Conservation (phyloP, 2,329 filamentous ascomycete genomes). For the Verticillium dahliae region DNA sequence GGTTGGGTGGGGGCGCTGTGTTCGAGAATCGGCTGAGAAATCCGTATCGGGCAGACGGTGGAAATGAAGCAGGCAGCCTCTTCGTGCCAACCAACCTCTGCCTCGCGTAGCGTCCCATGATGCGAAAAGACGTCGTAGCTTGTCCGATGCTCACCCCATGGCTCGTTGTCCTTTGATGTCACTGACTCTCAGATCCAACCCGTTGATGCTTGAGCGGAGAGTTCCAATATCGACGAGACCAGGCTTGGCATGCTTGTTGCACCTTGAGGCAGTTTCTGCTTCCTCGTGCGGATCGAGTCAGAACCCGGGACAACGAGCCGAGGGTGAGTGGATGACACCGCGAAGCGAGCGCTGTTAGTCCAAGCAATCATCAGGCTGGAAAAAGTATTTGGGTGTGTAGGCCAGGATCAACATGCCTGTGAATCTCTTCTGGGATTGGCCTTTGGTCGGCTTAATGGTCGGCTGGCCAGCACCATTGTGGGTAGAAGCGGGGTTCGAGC, state of each 20-base stretch:
- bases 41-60: neutral
- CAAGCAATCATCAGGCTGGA: neutral
- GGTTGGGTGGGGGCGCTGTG: neutral
- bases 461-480: neutral
- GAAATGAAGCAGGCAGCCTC: neutral
- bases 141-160: neutral
- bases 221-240: too few species aligned
- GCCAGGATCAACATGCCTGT: neutral
- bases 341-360: neutral
- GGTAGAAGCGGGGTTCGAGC: neutral
- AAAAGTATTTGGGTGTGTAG: neutral
- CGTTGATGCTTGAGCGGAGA: too few species aligned
- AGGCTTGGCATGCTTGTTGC: too few species aligned
- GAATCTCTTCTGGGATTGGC: neutral
- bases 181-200: too few species aligned
- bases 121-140: neutral
- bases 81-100: neutral
- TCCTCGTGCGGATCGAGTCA: neutral
- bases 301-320: neutral
- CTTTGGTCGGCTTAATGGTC: neutral
- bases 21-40: neutral
- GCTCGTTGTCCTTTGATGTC: neutral
- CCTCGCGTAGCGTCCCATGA: neutral
- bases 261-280: neutral
- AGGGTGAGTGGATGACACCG: neutral